Base-by-base conservation (phyloP, 2,329 filamentous ascomycete species). In the Exophiala xenobiotica region DNA sequence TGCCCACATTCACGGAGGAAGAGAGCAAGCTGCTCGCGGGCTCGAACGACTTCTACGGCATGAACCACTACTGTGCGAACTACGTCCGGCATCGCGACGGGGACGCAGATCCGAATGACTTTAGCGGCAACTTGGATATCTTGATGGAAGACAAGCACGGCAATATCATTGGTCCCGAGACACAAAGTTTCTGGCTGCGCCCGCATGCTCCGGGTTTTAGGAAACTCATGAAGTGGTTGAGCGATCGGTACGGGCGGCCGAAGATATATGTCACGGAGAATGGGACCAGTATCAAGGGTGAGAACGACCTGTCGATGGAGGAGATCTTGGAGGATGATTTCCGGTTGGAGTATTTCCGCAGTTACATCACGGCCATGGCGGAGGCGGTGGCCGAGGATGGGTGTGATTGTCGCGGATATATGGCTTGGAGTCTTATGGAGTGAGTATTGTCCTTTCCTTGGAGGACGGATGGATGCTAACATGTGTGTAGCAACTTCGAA, bases 41-140 rank as follows among this genome's bases (percentile, higher is more conserved):
- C n/a, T 89, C 85, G 66, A 93, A 93, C 69, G 90, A 95, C 75
- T 95, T 95, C 72, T 95, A 95, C 70, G 90, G 88, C 68, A 92
- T 92, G 88, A 95, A 95, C 76, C 87, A 90, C 77, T 95, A 95
- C 76, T 91, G 88, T 44, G 86, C 88, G 65, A 88, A 93, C 77
- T 95, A 88, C 73, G 84, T 95, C 73, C 85, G 83, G 68, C 85
- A 91, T 72, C 81, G 82, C 64, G 47, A 53, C 9, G 46, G 45
- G 3, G 77, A 79, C 6, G 79, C 78, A 5, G 76, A 80, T 1
- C 73, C 74, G 3, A 78, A 86, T 44, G 89, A 95, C 72, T 83
- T 82, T 69, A 73, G 82, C 9, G 90, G 90, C 46, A 87, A 95
- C 68, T 73, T 95, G 27, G 87, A 93, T 63, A 78, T 83, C 1